Percentiles rank a stretch among this genome's conserved stretches.
Conservation (phyloP, 2,329 filamentous ascomycete species). For the Xylaria sp. region DNA sequence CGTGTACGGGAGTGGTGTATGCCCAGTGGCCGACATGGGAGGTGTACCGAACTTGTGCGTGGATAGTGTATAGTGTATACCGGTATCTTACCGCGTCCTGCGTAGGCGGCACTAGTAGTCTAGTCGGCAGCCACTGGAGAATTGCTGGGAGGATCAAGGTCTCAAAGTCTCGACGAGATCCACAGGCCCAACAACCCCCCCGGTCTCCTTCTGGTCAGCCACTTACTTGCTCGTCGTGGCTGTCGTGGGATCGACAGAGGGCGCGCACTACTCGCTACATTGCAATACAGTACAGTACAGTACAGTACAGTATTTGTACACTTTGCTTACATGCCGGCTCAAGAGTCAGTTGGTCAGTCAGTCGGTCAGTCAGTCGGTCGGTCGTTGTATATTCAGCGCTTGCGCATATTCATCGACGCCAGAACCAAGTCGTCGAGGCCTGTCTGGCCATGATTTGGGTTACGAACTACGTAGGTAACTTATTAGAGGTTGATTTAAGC, state of each 20-base stretch:
- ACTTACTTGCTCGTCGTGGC: conserved; percentile 15
- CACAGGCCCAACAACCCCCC: conserved; percentile 25
- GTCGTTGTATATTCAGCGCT: not conserved
- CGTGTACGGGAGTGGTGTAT: conserved; percentile 16
- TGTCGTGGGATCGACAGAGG: conserved; percentile 20
- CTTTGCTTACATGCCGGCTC: not conserved
- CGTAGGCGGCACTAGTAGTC: not conserved
- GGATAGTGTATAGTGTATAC: no score
- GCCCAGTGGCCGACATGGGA: not conserved
- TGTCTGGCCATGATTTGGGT: not conserved
- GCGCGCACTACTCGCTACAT: not conserved
- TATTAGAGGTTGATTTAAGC: not conserved
- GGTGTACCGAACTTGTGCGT: no score
- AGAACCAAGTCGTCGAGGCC: not conserved
- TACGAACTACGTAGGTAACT: not conserved
- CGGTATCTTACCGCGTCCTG: no score
- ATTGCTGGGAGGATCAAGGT: conserved; percentile 10
- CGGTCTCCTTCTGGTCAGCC: conserved; percentile 26
- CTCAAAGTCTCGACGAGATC: conserved; percentile 13
- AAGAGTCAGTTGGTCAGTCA: no score
- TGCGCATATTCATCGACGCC: no score
- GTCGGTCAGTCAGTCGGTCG: no score
- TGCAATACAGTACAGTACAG: not conserved
- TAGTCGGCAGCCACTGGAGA: conserved; percentile 29
- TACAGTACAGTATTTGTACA: not conserved